Evolutionary conservation across 148 eudicot species (phyloP).

Genomic region (Spergularia marina): DNA sequence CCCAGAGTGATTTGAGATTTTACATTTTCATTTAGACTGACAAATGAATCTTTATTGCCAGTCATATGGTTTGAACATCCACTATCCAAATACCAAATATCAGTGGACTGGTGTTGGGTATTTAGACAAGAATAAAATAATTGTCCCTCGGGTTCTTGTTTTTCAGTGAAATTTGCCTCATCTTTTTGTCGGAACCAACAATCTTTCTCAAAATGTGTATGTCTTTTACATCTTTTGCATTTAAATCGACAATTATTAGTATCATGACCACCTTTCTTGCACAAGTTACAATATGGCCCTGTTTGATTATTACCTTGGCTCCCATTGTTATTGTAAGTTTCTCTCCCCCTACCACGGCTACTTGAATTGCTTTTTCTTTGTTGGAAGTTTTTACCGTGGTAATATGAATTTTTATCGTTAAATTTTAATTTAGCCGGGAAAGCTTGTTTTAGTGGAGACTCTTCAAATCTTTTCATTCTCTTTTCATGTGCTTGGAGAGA

Average conservation of each 20-base stretch:
- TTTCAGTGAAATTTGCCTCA: conserved; percentile 6
- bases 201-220: conserved; percentile 1
- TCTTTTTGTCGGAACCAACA: neutral
- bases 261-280: neutral
- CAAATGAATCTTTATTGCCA: conserved; percentile 7
- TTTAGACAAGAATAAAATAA: neutral
- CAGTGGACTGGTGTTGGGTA: neutral
- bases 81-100: neutral
- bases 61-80: neutral
- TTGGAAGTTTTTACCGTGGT: too few species aligned
- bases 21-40: neutral
- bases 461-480: too few species aligned
- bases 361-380: too few species aligned
- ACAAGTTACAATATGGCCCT: neutral
- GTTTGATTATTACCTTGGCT: neutral
- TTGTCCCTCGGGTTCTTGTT: neutral
- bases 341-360: too few species aligned
- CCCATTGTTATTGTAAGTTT: too few species aligned
- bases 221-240: neutral
- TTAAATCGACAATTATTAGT: neutral
- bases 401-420: too few species aligned
- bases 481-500: too few species aligned
- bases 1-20: conserved; percentile 4
- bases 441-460: too few species aligned
- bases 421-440: too few species aligned